Percentiles rank a stretch among this genome's conserved stretches.
These are phyloP conservation scores for Mallotus nudiflorus DNA, from an alignment of 345 rosid species.

Conservation along the genomic window DNA sequence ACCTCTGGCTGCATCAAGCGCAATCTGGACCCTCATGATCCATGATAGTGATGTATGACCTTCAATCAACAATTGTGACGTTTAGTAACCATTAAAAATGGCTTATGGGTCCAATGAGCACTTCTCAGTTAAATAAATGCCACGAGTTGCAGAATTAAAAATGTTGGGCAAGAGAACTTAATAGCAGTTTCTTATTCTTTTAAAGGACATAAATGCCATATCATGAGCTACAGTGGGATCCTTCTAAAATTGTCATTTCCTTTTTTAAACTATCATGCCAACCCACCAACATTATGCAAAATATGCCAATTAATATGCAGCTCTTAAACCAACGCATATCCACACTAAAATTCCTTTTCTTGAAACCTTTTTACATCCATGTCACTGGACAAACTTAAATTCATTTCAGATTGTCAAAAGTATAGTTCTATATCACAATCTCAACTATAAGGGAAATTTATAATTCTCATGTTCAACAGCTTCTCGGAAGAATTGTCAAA, in stretches of 20 bases:
- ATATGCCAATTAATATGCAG: no score
- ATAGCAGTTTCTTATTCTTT: no score
- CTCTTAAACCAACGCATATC: neutral
- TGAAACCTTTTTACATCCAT: neutral
- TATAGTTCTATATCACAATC: neutral
- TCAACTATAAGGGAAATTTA: neutral
- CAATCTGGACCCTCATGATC: constrained; percentile 89
- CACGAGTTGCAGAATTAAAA: neutral
- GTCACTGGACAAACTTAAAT: neutral
- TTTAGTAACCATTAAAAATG: neutral
- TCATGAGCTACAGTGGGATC: neutral
- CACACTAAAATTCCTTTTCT: neutral
- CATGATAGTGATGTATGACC: constrained; percentile 87
- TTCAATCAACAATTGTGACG: constrained; percentile 33
- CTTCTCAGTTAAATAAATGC: neutral
- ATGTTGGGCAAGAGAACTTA: neutral
- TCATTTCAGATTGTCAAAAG: neutral
- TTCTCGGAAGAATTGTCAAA: neutral
- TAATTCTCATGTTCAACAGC: neutral
- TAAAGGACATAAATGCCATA: neutral
- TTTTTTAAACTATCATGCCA: neutral
- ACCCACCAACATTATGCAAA: neutral
- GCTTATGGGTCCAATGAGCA: neutral
- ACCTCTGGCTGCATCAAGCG: constrained; percentile 92
- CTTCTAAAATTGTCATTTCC: neutral